Conservation (phyloP, 139 green algal genomes). For the Volvox africanus region DNA sequence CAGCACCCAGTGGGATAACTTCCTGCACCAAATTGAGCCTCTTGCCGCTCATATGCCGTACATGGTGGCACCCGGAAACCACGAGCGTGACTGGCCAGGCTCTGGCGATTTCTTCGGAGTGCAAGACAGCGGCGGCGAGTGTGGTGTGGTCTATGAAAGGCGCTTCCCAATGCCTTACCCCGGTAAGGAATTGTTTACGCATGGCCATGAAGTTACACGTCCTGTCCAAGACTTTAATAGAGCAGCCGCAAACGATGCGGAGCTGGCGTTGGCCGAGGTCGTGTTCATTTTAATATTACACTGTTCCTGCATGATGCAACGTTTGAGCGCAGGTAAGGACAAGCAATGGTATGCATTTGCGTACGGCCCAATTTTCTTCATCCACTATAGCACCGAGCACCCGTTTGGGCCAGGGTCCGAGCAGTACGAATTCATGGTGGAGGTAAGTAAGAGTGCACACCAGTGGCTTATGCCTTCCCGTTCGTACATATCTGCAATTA, state of each 20-base stretch:
- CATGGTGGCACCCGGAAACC: conserved; percentile 84
- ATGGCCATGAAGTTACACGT: too few species aligned
- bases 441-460: neutral
- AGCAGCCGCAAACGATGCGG: too few species aligned
- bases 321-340: conserved; percentile 13
- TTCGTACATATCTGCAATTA: too few species aligned
- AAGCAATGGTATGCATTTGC: conserved; percentile 82
- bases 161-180: conserved; percentile 70
- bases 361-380: conserved; percentile 85
- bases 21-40: conserved; percentile 74
- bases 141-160: conserved; percentile 73
- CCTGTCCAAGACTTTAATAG: too few species aligned
- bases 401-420: conserved; percentile 26
- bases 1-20: conserved; percentile 80
- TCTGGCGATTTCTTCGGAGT: conserved; percentile 61
- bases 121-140: conserved; percentile 78
- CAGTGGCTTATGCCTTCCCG: too few species aligned
- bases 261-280: too few species aligned
- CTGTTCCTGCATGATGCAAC: too few species aligned
- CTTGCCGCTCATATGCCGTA: conserved; percentile 69
- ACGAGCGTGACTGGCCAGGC: conserved; percentile 85
- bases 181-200: neutral
- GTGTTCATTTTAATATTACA: too few species aligned
- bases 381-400: conserved; percentile 84
- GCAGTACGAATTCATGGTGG: conserved; percentile 59